Conservation (phyloP, 2,329 filamentous ascomycete genomes). For the Fusarium longipes region DNA sequence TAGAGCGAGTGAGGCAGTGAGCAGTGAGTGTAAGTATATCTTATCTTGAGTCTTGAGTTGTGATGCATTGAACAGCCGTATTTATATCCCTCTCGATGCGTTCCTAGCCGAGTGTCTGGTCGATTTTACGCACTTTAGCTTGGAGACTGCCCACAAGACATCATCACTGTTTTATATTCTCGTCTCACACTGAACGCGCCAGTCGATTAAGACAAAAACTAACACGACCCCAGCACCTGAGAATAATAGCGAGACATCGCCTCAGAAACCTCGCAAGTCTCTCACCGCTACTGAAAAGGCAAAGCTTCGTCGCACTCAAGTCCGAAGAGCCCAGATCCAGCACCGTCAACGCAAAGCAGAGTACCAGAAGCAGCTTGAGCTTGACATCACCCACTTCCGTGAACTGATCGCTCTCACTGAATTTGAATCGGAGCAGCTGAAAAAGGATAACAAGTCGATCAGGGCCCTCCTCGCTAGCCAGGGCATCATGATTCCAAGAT, state of each 20-base stretch:
- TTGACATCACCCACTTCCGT: constrained; percentile 60
- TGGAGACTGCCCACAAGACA: constrained; percentile 5
- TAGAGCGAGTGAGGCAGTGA: constrained; percentile 10
- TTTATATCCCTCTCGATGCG: neutral
- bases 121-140: neutral
- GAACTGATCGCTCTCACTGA: constrained; percentile 59
- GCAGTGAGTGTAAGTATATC: constrained; percentile 45
- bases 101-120: neutral
- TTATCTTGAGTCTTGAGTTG: neutral
- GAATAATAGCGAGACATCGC: constrained; percentile 22
- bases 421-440: constrained; percentile 53
- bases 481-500: constrained; percentile 38
- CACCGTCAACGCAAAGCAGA: constrained; percentile 68
- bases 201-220: constrained; percentile 7
- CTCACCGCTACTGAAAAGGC: constrained; percentile 54
- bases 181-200: neutral
- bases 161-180: constrained; percentile 1
- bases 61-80: neutral
- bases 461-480: constrained; percentile 48
- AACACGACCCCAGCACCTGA: constrained; percentile 29
- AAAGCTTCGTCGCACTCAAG: constrained; percentile 62
- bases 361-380: constrained; percentile 65
- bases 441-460: constrained; percentile 59
- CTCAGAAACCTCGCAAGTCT: constrained; percentile 36
- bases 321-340: constrained; percentile 64